These are phyloP conservation scores for Penicillium coprophilum DNA, from an alignment of 495 filamentous ascomycete species.

Conservation along the genomic window DNA sequence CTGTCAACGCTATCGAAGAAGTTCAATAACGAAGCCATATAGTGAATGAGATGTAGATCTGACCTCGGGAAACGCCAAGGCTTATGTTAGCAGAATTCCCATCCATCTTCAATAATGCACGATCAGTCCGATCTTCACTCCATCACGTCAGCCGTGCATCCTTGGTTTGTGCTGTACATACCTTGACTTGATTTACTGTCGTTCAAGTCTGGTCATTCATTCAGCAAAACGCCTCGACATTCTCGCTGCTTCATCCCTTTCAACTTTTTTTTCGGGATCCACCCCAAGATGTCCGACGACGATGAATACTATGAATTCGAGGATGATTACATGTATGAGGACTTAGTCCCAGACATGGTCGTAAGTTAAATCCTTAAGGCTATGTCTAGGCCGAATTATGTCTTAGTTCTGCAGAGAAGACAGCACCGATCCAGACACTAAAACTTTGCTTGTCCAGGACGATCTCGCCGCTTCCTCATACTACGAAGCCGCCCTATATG, in stretches of 20 bases:
- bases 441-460: slow-evolving; percentile 36
- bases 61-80: slow-evolving; percentile 11
- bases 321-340: slow-evolving; percentile 46
- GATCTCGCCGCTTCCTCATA: slow-evolving; percentile 47
- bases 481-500: slow-evolving; percentile 42
- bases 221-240: neutral
- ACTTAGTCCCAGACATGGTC: slow-evolving; percentile 41
- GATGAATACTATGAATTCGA: slow-evolving; percentile 51
- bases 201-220: neutral
- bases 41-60: neutral
- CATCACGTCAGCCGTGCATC: slow-evolving; percentile 6
- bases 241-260: neutral
- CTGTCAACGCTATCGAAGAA: neutral
- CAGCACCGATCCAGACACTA: slow-evolving; percentile 2
- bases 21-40: neutral
- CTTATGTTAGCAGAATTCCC: slow-evolving; percentile 29
- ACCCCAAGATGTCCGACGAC: slow-evolving; percentile 48
- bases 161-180: slow-evolving; percentile 5
- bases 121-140: slow-evolving; percentile 26
- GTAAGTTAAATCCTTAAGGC: slow-evolving; percentile 30
- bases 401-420: slow-evolving; percentile 2
- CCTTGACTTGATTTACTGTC: neutral
- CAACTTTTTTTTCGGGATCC: slow-evolving; percentile 2
- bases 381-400: neutral
- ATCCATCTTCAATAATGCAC: slow-evolving; percentile 13